These are phyloP conservation scores for Phlebopus sp. DNA, from an alignment of 1,284 basidiomycete genomes.

Conservation along the genomic window DNA sequence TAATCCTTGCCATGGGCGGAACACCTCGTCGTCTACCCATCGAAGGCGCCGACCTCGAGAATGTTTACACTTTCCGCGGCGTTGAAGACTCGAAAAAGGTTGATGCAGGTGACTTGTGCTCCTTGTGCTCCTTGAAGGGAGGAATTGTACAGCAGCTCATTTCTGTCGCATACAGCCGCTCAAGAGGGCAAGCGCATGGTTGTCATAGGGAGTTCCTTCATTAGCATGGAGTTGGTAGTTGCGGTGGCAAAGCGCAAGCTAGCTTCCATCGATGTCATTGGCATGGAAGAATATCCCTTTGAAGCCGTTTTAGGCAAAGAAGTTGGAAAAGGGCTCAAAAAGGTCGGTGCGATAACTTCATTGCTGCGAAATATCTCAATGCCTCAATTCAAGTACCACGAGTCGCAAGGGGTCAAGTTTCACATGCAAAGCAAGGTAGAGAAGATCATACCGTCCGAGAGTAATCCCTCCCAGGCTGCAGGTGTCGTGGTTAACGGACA, in stretches of 20 bases:
- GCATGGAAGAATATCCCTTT: conserved; percentile 85
- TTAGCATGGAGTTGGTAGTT: conserved; percentile 88
- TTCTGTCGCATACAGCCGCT: conserved; percentile 37
- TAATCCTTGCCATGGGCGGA: conserved; percentile 73
- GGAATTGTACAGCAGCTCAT: not conserved
- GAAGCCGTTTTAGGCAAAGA: conserved; percentile 78
- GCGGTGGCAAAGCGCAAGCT: conserved; percentile 76
- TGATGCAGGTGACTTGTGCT: conserved; percentile 50
- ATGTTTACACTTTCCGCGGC: conserved; percentile 76
- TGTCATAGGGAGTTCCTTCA: conserved; percentile 90
- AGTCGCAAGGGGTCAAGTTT: conserved; percentile 82
- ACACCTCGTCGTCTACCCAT: conserved; percentile 74
- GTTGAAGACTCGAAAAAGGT: conserved; percentile 76
- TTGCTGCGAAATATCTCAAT: conserved; percentile 1
- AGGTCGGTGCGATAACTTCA: conserved; percentile 42
- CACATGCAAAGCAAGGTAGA: conserved; percentile 76
- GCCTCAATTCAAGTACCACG: conserved; percentile 55
- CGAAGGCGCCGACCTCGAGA: conserved; percentile 72
- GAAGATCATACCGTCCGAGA: conserved; percentile 63
- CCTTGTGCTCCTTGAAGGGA: not conserved
- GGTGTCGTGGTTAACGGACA: conserved; percentile 72
- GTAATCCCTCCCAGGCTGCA: conserved; percentile 44
- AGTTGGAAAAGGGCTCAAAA: conserved; percentile 78
- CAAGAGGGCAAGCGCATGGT: conserved; percentile 77
- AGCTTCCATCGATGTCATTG: conserved; percentile 78